These are phyloP conservation scores for Ambrosia hybrid DNA, from an alignment of 140 eudicot species.

Conservation along the genomic window DNA sequence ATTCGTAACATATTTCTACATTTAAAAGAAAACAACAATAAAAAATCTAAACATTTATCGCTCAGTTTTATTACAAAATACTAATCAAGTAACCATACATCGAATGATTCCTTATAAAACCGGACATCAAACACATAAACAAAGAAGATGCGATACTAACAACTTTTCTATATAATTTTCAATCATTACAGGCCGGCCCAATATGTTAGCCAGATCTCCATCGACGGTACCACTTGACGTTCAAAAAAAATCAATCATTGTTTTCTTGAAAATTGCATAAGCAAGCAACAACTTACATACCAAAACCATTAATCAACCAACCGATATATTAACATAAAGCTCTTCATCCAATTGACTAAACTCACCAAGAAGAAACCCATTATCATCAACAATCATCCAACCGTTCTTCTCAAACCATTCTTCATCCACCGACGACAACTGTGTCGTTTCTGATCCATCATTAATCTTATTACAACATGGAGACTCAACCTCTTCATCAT, in stretches of 20 bases:
- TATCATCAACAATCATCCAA: background rate
- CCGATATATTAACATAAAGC: conserved; percentile 1
- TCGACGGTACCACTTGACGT: too few relatives aligned
- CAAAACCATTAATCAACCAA: background rate
- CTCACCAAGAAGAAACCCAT: conserved; percentile 18
- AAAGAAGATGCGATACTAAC: conserved; percentile 2
- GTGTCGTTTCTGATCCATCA: too few relatives aligned
- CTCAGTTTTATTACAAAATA: background rate
- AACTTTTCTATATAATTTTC: background rate
- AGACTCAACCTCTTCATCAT: background rate
- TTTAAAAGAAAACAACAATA: too few relatives aligned
- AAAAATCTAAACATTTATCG: too few relatives aligned
- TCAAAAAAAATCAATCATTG: background rate
- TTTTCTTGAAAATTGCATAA: background rate
- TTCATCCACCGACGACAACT: background rate
- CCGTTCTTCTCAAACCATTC: conserved; percentile 9
- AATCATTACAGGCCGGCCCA: background rate
- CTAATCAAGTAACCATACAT: too few relatives aligned
- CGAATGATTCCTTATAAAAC: background rate
- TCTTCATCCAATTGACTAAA: conserved; percentile 5
- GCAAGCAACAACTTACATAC: too few relatives aligned
- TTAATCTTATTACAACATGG: background rate
- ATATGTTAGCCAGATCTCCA: too few relatives aligned
- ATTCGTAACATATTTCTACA: background rate
- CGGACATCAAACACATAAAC: background rate